phyloP scores from a whole-genome alignment of 2,329 filamentous ascomycete species.

The Cordyceps farinosa region DNA sequence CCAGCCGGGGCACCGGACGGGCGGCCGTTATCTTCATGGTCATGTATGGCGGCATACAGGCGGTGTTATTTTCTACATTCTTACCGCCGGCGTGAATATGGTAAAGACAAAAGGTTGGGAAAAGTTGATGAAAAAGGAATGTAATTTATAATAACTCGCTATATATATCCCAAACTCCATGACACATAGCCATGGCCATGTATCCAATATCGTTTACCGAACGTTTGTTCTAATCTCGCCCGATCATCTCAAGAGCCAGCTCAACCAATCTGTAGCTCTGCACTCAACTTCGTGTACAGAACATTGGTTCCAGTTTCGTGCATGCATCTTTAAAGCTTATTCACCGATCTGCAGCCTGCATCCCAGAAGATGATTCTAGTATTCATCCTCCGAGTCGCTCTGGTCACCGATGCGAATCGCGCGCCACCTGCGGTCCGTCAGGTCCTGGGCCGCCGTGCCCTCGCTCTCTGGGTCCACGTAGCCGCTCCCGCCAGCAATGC shows the following conservation, averaged over 20 bases:
- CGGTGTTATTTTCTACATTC: slow-evolving; percentile 80
- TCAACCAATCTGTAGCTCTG: background rate
- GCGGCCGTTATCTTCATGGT: slow-evolving; percentile 64
- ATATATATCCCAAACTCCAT: slow-evolving; percentile 9
- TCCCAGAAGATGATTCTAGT: slow-evolving; percentile 26
- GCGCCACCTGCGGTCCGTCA: slow-evolving; percentile 74
- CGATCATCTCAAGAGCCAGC: background rate
- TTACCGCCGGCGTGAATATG: slow-evolving; percentile 71
- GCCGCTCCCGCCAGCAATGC: slow-evolving; percentile 78
- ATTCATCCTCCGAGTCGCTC: slow-evolving; percentile 71
- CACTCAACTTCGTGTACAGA: too few relatives aligned
- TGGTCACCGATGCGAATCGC: slow-evolving; percentile 71
- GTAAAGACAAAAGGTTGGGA: background rate
- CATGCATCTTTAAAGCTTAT: too few relatives aligned
- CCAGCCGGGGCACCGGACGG: slow-evolving; percentile 31
- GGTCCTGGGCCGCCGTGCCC: slow-evolving; percentile 83
- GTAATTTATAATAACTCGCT: slow-evolving; percentile 8
- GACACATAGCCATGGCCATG: background rate
- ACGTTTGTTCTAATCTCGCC: background rate
- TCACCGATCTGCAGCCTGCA: too few relatives aligned
- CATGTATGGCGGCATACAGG: slow-evolving; percentile 81
- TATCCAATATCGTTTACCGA: slow-evolving; percentile 3
- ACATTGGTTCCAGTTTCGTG: too few relatives aligned
- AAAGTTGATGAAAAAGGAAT: background rate
- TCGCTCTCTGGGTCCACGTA: slow-evolving; percentile 86